phyloP scores from a whole-genome alignment of 768 basidiomycete genomes.

The Clitopilus passeckerianus region DNA sequence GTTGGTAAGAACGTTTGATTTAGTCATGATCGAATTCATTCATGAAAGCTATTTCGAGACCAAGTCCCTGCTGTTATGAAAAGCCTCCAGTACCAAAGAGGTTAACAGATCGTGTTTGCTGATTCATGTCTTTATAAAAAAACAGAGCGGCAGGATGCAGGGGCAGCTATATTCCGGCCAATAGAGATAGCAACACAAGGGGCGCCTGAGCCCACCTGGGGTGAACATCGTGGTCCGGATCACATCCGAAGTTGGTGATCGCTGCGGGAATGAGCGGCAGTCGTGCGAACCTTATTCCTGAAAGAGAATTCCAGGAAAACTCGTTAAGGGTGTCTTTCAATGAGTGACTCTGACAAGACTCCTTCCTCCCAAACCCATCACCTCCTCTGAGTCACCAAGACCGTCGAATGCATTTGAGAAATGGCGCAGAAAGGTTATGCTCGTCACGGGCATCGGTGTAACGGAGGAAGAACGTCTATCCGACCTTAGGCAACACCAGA shows the following conservation, averaged over 20 bases:
- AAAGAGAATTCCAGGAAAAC: constrained; percentile 4
- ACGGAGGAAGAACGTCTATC: constrained; percentile 39
- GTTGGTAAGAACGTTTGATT: too few species aligned
- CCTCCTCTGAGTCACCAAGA: constrained; percentile 15
- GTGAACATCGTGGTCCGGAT: neutral
- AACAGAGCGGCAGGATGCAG: neutral
- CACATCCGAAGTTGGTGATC: neutral
- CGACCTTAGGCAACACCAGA: constrained; percentile 29
- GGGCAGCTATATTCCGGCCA: neutral
- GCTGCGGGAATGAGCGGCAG: neutral
- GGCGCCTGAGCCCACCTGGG: neutral
- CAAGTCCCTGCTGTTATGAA: neutral
- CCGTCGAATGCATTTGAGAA: constrained; percentile 35
- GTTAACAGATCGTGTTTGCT: neutral
- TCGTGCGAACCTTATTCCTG: constrained; percentile 14
- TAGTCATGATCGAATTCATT: neutral
- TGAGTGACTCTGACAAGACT: constrained; percentile 15
- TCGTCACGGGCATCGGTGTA: constrained; percentile 44
- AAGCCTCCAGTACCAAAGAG: neutral
- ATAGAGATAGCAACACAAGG: neutral
- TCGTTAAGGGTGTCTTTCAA: constrained; percentile 7
- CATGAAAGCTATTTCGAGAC: neutral
- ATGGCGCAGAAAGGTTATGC: constrained; percentile 43
- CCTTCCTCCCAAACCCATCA: constrained; percentile 7
- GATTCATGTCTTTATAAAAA: neutral